Evolutionary conservation across 139 green algal genomes (phyloP), one percentile per base, ranked within the genome.

Genomic region (Chlamydomonas eustigma): DNA sequence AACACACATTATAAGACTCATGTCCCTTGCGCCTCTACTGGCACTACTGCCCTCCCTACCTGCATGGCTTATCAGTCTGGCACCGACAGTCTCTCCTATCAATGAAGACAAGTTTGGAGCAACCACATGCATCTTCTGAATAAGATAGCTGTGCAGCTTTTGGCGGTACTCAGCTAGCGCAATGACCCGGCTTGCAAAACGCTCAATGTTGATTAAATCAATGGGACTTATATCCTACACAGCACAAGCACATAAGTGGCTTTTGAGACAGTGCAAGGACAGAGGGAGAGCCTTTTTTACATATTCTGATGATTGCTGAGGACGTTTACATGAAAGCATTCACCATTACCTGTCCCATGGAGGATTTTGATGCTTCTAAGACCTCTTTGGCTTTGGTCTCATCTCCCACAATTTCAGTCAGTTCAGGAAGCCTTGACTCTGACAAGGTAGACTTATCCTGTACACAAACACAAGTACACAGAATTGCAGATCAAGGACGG

Each of bases 191-290:
- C 85, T 81, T 0, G 96, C 95, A 82, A 99, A 98, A 12, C 84
- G 87, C 84, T 96, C 88, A 64, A 99, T 98, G 93, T 99, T 99
- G 80, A 98, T 88, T 39, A 99, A 80, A 80, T 99, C 96, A 39
- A 98, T 94, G 67, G 92, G 87, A n/a, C 87, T 94, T 74, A 99
- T 98, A 86, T 99, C 96, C 85, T 98, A 93, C 24, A 28, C 18
- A 18, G 18, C 18, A 58, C 12, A 58, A 58, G 12, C 12, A n/a
- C 44, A 58, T 12, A 18, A n/a, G n/a, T n/a, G n/a, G n/a, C n/a
- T n/a, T n/a, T n/a, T n/a, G n/a, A 99, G n/a, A n/a, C n/a, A n/a
- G n/a, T n/a, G n/a, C n/a, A n/a, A n/a, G n/a, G n/a, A n/a, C n/a
- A n/a, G n/a, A n/a, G n/a, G n/a, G n/a, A n/a, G n/a, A n/a, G n/a